These are phyloP conservation scores for Atkinsonella texensis DNA, from an alignment of 2,329 filamentous ascomycete species.

Conservation along the genomic window DNA sequence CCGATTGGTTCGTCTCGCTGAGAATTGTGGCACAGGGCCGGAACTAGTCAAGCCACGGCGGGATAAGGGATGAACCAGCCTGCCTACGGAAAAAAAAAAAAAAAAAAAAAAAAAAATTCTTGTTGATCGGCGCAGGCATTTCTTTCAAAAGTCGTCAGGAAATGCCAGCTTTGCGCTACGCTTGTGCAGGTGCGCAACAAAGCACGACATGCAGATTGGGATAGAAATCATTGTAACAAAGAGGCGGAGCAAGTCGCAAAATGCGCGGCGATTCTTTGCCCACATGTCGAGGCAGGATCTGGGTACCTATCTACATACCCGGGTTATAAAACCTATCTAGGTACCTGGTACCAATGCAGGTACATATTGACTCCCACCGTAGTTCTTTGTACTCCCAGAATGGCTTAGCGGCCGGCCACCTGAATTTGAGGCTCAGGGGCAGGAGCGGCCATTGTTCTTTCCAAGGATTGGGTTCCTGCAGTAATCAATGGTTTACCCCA, in stretches of 20 bases:
- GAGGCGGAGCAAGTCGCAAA: too few relatives aligned
- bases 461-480: not conserved
- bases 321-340: not conserved
- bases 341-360: not conserved
- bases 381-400: not conserved
- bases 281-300: too few relatives aligned
- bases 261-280: too few relatives aligned
- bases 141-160: too few relatives aligned
- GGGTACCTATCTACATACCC: too few relatives aligned
- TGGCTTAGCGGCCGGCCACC: constrained; percentile 2
- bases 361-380: not conserved
- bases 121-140: not conserved
- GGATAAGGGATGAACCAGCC: not conserved
- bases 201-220: too few relatives aligned
- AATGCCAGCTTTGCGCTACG: not conserved
- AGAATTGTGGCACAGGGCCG: not conserved
- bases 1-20: not conserved
- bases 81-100: not conserved
- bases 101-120: too few relatives aligned
- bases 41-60: not conserved
- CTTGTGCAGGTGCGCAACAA: too few relatives aligned
- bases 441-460: not conserved
- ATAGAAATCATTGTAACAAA: too few relatives aligned
- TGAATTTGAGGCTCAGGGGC: constrained; percentile 1
- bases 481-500: too few relatives aligned